Conservation (phyloP, 371 early-diverging fungal genomes). For the Mucor lusitanicus region DNA sequence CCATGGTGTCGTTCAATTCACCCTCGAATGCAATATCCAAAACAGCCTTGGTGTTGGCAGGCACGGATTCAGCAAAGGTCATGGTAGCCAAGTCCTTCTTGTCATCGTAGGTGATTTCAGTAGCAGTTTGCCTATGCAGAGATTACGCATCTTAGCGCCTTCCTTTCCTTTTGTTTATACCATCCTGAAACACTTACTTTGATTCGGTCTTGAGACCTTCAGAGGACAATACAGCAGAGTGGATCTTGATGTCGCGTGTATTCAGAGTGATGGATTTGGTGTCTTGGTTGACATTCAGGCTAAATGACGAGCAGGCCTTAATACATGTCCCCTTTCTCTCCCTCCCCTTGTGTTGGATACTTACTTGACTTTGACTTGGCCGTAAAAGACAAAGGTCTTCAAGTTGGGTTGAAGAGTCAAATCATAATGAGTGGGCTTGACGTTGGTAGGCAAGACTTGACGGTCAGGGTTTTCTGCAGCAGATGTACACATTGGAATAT, state of each 20-base stretch:
- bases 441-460: constrained; percentile 73
- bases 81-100: constrained; percentile 73
- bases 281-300: constrained; percentile 60
- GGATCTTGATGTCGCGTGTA: constrained; percentile 57
- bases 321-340: too few relatives aligned
- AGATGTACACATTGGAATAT: constrained; percentile 19
- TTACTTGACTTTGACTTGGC: constrained; percentile 63
- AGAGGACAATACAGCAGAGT: constrained; percentile 50
- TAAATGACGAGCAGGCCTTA: constrained; percentile 1
- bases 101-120: constrained; percentile 64
- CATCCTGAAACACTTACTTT: constrained; percentile 38
- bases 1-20: constrained; percentile 82
- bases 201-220: constrained; percentile 59
- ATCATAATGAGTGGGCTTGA: constrained; percentile 75
- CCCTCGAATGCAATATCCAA: constrained; percentile 75
- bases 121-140: constrained; percentile 60
- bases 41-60: constrained; percentile 67
- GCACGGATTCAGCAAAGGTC: constrained; percentile 66
- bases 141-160: neutral
- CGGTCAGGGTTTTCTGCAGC: constrained; percentile 31
- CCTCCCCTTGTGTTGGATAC: neutral
- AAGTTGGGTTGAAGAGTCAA: constrained; percentile 70
- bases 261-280: constrained; percentile 68
- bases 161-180: neutral
- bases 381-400: constrained; percentile 65